Base-by-base conservation (phyloP, 306 rosid species). In the Cicer chorassanicum region DNA sequence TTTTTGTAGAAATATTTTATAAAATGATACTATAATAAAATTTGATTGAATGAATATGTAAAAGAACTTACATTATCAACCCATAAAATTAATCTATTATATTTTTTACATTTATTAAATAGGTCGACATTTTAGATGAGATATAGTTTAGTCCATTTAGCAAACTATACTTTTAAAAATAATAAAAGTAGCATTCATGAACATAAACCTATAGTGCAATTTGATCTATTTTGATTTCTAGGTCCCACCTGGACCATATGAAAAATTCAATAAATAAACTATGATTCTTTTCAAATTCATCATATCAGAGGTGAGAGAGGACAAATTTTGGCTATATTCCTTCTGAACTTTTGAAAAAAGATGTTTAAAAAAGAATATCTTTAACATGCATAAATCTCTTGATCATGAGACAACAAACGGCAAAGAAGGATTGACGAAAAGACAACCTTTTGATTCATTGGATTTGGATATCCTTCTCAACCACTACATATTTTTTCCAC, bases 381-480 rank as follows among this genome's bases (percentile, higher is more conserved):
- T n/a, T 38, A 36, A 13, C 8, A 10, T 16, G 53, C 70, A 60
- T 60, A 60, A 34, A 60, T 60, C 44, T 60, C 43, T 60, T 60
- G n/a, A 49, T 36, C 61, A 34, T 69, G 54, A 48, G 6, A 48
- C 29, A 48, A 50, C 74, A 50, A 50, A 69, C 62, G 38, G 7
- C 46, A 14, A 55, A 68, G 15, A 43, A 66, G 55, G 16, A 19
- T 63, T 65, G 65, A 40, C 21, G 2, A 65, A 53, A 14, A 42
- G 45, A 16, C 8, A 41, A 18, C 42, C 45, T 62, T 18, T 72
- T 45, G 7, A 11, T 63, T 44, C 57, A 75, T 78, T 54, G 72
- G 67, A 43, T 34, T 78, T 54, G 62, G 68, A 51, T 41, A 74
- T 43, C 59, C 65, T 18, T 78, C 44, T 68, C 73, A 74, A 74